Percentiles rank a stretch among this genome's conserved stretches.
Conservation (phyloP, 2,329 filamentous ascomycete genomes). For the Ophiosphaerella herpotricha region DNA sequence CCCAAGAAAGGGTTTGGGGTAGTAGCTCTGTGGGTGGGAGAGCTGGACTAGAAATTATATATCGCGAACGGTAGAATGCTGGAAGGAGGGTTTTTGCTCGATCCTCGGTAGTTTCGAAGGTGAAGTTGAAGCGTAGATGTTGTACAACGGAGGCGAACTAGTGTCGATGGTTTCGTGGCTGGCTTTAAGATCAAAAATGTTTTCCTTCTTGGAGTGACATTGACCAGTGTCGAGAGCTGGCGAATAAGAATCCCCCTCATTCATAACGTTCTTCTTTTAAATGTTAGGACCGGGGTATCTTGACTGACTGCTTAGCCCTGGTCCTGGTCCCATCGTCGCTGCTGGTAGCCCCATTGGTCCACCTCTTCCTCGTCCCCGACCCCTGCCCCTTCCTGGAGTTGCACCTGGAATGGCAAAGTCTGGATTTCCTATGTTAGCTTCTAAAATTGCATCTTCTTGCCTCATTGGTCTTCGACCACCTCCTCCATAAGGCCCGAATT, state of each 20-base stretch:
- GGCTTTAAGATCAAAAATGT: background rate
- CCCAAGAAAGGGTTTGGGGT: background rate
- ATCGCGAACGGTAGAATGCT: background rate
- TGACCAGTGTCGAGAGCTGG: too few species aligned
- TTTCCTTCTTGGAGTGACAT: too few species aligned
- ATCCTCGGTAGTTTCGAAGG: background rate
- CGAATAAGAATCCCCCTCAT: too few species aligned
- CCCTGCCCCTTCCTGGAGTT: constrained; percentile 37
- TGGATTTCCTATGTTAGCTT: constrained; percentile 67
- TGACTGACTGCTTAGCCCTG: constrained; percentile 36
- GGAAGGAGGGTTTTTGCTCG: too few species aligned
- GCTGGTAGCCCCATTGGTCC: constrained; percentile 31
- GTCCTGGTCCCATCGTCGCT: constrained; percentile 29
- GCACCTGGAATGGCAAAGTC: constrained; percentile 75
- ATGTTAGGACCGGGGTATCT: constrained; percentile 41
- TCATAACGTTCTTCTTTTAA: constrained; percentile 18
- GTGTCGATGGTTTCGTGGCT: background rate
- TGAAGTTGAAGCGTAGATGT: background rate
- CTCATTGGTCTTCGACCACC: constrained; percentile 48
- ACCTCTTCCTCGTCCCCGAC: constrained; percentile 35
- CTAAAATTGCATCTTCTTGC: constrained; percentile 73
- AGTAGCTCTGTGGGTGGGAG: background rate
- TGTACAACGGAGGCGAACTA: background rate
- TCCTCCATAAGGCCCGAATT: constrained; percentile 41
- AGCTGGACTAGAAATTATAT: constrained; percentile 5